phyloP scores from a whole-genome alignment of 2,329 filamentous ascomycete genomes.

The Colletotrichum sp. region DNA sequence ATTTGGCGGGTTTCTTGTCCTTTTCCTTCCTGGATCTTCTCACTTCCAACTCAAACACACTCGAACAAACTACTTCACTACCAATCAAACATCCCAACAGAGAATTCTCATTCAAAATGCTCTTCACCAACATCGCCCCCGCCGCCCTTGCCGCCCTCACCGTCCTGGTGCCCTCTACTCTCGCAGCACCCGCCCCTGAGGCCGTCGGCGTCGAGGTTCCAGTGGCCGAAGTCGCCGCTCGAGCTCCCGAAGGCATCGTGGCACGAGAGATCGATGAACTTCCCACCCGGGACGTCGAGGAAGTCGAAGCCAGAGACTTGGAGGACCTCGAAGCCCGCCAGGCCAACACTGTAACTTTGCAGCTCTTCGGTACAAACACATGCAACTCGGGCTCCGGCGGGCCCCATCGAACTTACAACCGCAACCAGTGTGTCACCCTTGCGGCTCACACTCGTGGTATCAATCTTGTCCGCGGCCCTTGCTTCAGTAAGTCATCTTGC shows the following conservation, averaged over 20 bases:
- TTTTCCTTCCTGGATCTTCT: neutral
- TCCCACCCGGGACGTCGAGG: neutral
- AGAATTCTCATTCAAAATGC: neutral
- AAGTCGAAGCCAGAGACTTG: neutral
- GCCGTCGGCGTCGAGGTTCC: neutral
- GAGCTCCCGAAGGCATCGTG: neutral
- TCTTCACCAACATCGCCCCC: neutral
- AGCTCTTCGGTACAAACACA: neutral
- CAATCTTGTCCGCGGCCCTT: neutral
- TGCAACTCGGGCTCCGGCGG: neutral
- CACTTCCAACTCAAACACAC: neutral
- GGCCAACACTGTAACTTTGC: neutral
- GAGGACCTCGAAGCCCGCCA: neutral
- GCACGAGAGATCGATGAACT: neutral
- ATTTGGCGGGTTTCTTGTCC: neutral
- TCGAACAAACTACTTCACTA: neutral
- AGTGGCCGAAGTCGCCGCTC: neutral
- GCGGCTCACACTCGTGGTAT: neutral
- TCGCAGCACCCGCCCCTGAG: neutral
- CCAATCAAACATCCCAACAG: neutral
- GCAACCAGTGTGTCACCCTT: neutral
- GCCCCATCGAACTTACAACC: neutral
- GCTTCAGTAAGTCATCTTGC: neutral
- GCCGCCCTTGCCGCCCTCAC: neutral
- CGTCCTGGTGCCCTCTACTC: neutral